Evolutionary conservation across 2,329 filamentous ascomycete species (phyloP), one percentile per base, ranked within the genome.

Genomic region (Akanthomyces uredinophilus): DNA sequence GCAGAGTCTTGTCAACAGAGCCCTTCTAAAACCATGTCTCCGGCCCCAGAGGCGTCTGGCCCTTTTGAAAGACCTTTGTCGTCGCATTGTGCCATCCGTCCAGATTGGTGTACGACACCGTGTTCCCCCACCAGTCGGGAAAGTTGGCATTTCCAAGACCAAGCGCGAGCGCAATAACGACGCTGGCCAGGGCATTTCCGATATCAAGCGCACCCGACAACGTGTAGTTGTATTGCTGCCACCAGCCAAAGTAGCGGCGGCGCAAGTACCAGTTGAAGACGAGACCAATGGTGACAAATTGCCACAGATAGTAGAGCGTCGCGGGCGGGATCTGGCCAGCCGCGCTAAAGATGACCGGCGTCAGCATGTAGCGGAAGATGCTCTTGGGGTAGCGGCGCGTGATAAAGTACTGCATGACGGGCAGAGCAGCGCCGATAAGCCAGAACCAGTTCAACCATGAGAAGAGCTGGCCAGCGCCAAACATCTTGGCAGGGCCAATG

Each of bases 211-310:
- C 81, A 0, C 82, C 83, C 11, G 82, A 83, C 0, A 82, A 75
- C 56, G 84, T 76, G 64, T 84, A 85, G 73, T 85, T 85, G 74
- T 83, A 86, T 68, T 68, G 68, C 69, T 69, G 78, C 83, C 83
- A 86, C 83, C 83, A 86, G 32, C 81, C 83, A 20, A 77, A 74
- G 71, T 73, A 83, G 58, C 76, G 74, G 62, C 77, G 72, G 53
- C 78, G 78, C 61, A 85, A 78, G 55, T 72, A 78, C 66, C 78
- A 80, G 69, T 86, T 84, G 75, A 85, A 86, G 62, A 83, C 61
- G 57, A 80, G 76, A 5, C 83, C 83, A 14, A 85, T 77, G 58
- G 83, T 77, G 16, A 80, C 80, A 81, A 81, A 86, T 55, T 79
- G 74, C 39, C 81, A 77, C 61, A 85, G 79, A 70, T 80, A 84